These are phyloP conservation scores for Meyerozyma athensensis DNA, from an alignment of 1,139 yeast species.

Conservation along the genomic window DNA sequence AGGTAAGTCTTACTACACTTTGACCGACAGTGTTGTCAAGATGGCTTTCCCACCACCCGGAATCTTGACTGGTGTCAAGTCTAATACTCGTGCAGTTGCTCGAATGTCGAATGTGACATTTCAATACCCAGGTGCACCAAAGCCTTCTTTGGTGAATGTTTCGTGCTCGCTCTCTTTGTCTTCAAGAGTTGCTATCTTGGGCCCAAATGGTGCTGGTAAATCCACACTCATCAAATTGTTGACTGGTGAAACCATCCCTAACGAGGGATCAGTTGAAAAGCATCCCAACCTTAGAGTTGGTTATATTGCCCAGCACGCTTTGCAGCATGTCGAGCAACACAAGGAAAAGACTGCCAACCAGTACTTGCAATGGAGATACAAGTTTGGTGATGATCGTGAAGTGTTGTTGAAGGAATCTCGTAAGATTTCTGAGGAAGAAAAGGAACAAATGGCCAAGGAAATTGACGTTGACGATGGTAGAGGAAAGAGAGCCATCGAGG, in stretches of 20 bases:
- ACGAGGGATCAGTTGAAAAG: slow-evolving; percentile 86
- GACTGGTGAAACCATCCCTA: slow-evolving; percentile 88
- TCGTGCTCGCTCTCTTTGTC: slow-evolving; percentile 87
- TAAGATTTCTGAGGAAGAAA: slow-evolving; percentile 80
- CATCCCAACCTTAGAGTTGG: slow-evolving; percentile 98
- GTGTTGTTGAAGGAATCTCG: slow-evolving; percentile 90
- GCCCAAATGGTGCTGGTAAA: slow-evolving; percentile 99
- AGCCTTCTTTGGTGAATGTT: slow-evolving; percentile 75
- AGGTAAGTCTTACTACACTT: slow-evolving; percentile 94
- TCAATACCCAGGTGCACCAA: slow-evolving; percentile 82
- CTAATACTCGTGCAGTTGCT: slow-evolving; percentile 93
- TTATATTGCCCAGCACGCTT: slow-evolving; percentile 96
- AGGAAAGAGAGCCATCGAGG: slow-evolving; percentile 86
- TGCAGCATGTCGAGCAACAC: slow-evolving; percentile 95
- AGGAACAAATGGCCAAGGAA: slow-evolving; percentile 70
- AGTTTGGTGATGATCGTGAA: slow-evolving; percentile 97
- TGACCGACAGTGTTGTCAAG: slow-evolving; percentile 86
- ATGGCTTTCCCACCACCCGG: slow-evolving; percentile 99
- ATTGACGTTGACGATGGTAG: slow-evolving; percentile 83
- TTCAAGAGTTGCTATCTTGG: slow-evolving; percentile 93
- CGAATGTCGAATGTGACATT: slow-evolving; percentile 83
- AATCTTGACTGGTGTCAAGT: slow-evolving; percentile 90
- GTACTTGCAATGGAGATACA: slow-evolving; percentile 96
- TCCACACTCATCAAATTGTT: slow-evolving; percentile 89
- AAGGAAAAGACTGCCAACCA: slow-evolving; percentile 97